Percentiles rank a stretch among this genome's conserved stretches.
Evolutionary conservation across 345 rosid genomes (phyloP).

Genomic region (Moricandia arvensis): DNA sequence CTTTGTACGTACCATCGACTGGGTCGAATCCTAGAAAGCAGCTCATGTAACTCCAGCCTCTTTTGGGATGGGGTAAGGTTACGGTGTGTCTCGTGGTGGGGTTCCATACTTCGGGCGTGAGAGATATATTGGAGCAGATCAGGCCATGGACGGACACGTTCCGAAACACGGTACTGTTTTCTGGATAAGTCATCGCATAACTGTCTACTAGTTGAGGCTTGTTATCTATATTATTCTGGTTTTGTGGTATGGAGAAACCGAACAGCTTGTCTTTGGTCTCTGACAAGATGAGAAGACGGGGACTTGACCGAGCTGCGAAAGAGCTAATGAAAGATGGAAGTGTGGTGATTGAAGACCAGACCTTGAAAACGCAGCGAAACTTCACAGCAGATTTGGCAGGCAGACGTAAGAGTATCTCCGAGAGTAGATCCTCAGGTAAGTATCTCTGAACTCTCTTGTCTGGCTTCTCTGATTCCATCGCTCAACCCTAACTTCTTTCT

Average conservation of each 20-base stretch:
- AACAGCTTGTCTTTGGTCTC: not conserved
- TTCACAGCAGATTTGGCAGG: no score
- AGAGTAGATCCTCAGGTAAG: no score
- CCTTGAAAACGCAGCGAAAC: no score
- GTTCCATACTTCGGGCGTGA: not conserved
- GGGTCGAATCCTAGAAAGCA: not conserved
- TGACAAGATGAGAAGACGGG: not conserved
- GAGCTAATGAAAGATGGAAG: not conserved
- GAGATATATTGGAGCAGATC: not conserved
- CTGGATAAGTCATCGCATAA: not conserved
- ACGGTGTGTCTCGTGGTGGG: not conserved
- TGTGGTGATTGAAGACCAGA: no score
- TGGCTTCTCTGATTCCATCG: no score
- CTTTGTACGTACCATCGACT: not conserved
- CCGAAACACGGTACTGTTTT: not conserved
- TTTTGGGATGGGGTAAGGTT: not conserved
- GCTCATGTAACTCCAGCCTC: not conserved
- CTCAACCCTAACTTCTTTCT: no score
- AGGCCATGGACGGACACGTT: not conserved
- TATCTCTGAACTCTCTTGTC: no score
- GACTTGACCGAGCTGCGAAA: not conserved
- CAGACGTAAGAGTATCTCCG: no score
- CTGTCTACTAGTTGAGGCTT: not conserved
- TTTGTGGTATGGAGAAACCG: not conserved
- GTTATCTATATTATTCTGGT: not conserved